phyloP scores from a whole-genome alignment of 106 monocot species.

The Dioscorea alata region DNA sequence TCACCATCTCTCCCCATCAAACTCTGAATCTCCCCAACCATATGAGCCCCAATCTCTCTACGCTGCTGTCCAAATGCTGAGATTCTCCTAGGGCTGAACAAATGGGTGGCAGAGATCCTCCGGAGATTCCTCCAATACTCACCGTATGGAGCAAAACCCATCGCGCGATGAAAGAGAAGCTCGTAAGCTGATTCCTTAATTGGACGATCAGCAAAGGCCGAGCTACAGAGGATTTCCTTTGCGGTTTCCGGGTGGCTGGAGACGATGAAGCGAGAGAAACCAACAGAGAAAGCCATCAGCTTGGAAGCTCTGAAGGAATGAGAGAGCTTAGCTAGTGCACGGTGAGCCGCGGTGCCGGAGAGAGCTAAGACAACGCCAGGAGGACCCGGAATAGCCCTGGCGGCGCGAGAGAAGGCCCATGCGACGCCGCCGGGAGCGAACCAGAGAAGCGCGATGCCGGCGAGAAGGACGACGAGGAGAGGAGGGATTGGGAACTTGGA shows the following conservation, averaged over 20 bases:
- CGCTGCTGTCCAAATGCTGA: conserved; percentile 4
- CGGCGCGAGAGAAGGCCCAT: conserved; percentile 15
- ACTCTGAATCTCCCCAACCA: conserved; percentile 11
- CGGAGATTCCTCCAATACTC: conserved; percentile 29
- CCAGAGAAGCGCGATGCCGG: conserved; percentile 1
- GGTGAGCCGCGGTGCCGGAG: conserved; percentile 20
- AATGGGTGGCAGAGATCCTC: conserved; percentile 23
- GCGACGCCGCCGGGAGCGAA: conserved; percentile 29
- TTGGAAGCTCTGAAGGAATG: not conserved
- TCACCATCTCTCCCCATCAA: conserved; percentile 14
- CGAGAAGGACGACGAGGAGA: not conserved
- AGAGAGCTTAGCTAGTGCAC: conserved; percentile 12
- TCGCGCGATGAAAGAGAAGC: conserved; percentile 36
- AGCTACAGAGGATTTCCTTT: conserved; percentile 30
- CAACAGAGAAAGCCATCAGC: conserved; percentile 44
- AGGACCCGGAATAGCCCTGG: conserved; percentile 13
- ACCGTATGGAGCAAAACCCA: conserved; percentile 37
- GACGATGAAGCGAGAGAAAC: conserved; percentile 31
- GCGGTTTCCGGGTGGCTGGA: conserved; percentile 41
- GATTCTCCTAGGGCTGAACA: conserved; percentile 24
- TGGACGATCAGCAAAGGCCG: conserved; percentile 29
- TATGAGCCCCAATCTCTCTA: conserved; percentile 6
- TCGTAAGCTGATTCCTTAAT: conserved; percentile 35
- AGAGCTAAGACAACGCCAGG: conserved; percentile 13
- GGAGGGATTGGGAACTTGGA: not conserved